These are phyloP conservation scores for Fusarium succisae DNA, from an alignment of 2,329 filamentous ascomycete genomes.

Conservation along the genomic window DNA sequence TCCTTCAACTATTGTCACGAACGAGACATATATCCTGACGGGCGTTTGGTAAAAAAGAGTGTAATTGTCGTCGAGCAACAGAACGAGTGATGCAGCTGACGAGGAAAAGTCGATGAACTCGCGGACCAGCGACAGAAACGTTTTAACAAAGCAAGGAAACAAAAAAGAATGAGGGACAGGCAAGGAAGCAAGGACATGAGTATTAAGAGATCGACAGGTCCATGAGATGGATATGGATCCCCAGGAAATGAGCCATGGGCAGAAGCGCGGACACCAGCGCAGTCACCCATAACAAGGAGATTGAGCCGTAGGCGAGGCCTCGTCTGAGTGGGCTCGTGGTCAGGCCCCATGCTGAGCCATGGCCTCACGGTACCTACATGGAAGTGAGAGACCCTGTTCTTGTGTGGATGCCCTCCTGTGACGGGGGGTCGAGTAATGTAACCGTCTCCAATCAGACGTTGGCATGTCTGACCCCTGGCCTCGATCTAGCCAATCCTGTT, in stretches of 20 bases:
- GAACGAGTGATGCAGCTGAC: constrained; percentile 40
- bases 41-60: constrained; percentile 31
- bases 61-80: constrained; percentile 38
- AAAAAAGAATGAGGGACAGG: constrained; percentile 30
- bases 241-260: constrained; percentile 41
- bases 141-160: constrained; percentile 37
- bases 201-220: constrained; percentile 41
- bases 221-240: constrained; percentile 37
- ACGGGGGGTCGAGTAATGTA: constrained; percentile 34
- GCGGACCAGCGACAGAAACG: constrained; percentile 38
- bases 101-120: constrained; percentile 17
- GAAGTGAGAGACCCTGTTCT: constrained; percentile 22
- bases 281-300: constrained; percentile 30
- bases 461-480: constrained; percentile 34
- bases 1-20: constrained; percentile 32
- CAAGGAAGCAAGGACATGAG: constrained; percentile 27
- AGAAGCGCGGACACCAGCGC: constrained; percentile 36
- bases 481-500: constrained; percentile 35
- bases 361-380: constrained; percentile 23
- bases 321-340: constrained; percentile 24
- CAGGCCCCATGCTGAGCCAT: constrained; percentile 21
- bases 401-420: constrained; percentile 30
- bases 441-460: constrained; percentile 41
- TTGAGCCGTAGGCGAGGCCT: constrained; percentile 35
- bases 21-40: constrained; percentile 26